Conservation (phyloP, 257 asterid genomes). For the Forsythia suspensa region DNA sequence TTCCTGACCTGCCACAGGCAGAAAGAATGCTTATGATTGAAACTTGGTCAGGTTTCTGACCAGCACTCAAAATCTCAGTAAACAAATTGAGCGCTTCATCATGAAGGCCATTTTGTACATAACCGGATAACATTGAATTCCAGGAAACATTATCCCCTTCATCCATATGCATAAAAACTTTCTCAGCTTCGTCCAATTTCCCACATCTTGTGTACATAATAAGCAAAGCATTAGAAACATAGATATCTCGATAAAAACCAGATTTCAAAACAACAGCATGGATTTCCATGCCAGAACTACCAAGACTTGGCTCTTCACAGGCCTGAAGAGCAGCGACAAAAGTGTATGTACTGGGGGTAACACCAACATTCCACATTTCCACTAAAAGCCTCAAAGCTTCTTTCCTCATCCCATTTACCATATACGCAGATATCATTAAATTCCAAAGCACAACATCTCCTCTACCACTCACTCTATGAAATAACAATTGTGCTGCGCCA, state of each 20-base stretch:
- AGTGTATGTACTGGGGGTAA: conserved; percentile 62
- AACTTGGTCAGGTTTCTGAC: conserved; percentile 54
- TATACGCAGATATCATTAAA: conserved; percentile 62
- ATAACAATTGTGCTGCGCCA: conserved; percentile 43
- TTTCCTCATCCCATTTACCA: conserved; percentile 37
- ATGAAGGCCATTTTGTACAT: conserved; percentile 55
- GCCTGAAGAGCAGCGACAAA: conserved; percentile 80
- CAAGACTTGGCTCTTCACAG: conserved; percentile 48
- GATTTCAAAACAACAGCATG: conserved; percentile 53
- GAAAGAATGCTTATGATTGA: conserved; percentile 61
- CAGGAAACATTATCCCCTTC: conserved; percentile 67
- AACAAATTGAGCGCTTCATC: conserved; percentile 47
- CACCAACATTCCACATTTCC: conserved; percentile 47
- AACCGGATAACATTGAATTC: conserved; percentile 82
- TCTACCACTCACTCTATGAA: conserved; percentile 37
- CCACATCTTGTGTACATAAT: conserved; percentile 61
- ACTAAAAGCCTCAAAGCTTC: conserved; percentile 50
- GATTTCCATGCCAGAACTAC: conserved; percentile 49
- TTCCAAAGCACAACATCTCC: conserved; percentile 77
- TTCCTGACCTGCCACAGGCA: conserved; percentile 64
- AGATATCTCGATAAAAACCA: conserved; percentile 37
- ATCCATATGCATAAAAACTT: conserved; percentile 38
- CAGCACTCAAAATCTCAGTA: conserved; percentile 38
- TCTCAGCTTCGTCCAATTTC: conserved; percentile 56
- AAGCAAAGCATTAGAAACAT: conserved; percentile 68